Evolutionary conservation across 495 filamentous ascomycete genomes (phyloP), one percentile per base, ranked within the genome.

Genomic region (Penicillium waksmanii): DNA sequence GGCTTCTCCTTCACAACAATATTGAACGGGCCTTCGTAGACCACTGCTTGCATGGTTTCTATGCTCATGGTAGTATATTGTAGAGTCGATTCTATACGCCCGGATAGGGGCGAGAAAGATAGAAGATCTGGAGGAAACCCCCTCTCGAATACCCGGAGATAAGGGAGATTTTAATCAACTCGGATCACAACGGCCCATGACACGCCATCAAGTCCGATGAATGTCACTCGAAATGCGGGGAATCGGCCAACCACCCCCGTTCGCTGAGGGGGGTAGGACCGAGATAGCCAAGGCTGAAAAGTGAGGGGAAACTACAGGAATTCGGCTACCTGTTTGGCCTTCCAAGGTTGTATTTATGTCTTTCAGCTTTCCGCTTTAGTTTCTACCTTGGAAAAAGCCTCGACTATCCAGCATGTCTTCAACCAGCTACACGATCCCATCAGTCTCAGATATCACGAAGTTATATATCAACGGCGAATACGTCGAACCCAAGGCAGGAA

Each of bases 401-500:
- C 36, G 10, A 13, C 36, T 4, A 46, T 10, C 42, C 46, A 48
- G 8, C 6, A 48, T 48, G 46, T 10, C 46, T 13, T 27, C 23
- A 25, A 48, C 42, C 36, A n/a, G 4, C 7, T 48, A 48, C 46
- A 25, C 0, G 0, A n/a, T 48, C 21, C 46, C 46, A 5, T 4
- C 19, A 19, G 46, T 21, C 6, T 48, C 46, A 18, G 46, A 48
- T 5, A 19, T 48, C 6, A 48, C 46, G 23, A 48, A 56, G 35
- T 17, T 56, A 12, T 56, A 36, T 27, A 56, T 49, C 43, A 56
- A 56, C 43, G 35, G 35, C 25, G 43, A 58, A 23, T 58, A 53
- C 34, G 48, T 58, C n/a, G 49, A 53, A 1, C n/a, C 35, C 3
- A 58, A 58, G 17, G 7, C 4, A 0, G 5, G 74, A 6, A 50